These are phyloP conservation scores for Amanita inopinata DNA, from an alignment of 768 basidiomycete species.

Conservation along the genomic window DNA sequence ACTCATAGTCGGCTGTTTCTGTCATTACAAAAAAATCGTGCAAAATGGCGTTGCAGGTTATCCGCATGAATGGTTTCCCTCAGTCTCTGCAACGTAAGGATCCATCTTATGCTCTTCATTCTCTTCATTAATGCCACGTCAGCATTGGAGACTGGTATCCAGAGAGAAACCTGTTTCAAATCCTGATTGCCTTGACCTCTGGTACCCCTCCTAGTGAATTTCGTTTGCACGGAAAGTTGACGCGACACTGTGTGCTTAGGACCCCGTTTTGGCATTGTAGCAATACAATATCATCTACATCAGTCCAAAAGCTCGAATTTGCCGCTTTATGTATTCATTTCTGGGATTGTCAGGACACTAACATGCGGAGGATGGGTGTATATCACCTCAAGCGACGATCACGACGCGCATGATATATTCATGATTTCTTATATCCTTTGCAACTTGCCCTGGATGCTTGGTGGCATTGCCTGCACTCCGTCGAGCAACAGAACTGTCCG, in stretches of 20 bases:
- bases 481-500: conserved; percentile 26
- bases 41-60: conserved; percentile 78
- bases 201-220: conserved; percentile 36
- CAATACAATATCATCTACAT: conserved; percentile 53
- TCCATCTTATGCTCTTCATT: too few species aligned
- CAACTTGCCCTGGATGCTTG: conserved; percentile 86
- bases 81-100: conserved; percentile 78
- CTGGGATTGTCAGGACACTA: conserved; percentile 65
- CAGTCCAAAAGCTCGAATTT: conserved; percentile 31
- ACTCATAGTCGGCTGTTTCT: conserved; percentile 48
- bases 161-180: conserved; percentile 76
- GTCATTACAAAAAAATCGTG: conserved; percentile 80
- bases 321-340: conserved; percentile 43
- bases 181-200: conserved; percentile 79
- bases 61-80: conserved; percentile 87
- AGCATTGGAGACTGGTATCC: conserved; percentile 92
- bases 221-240: neutral
- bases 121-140: too few species aligned
- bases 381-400: conserved; percentile 77
- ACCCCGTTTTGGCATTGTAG: conserved; percentile 64
- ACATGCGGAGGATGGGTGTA: conserved; percentile 91
- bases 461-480: conserved; percentile 52
- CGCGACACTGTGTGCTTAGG: conserved; percentile 27
- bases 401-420: conserved; percentile 75
- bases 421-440: conserved; percentile 84